Conservation (phyloP, 371 early-diverging fungal species). For the Mortierella sp. region DNA sequence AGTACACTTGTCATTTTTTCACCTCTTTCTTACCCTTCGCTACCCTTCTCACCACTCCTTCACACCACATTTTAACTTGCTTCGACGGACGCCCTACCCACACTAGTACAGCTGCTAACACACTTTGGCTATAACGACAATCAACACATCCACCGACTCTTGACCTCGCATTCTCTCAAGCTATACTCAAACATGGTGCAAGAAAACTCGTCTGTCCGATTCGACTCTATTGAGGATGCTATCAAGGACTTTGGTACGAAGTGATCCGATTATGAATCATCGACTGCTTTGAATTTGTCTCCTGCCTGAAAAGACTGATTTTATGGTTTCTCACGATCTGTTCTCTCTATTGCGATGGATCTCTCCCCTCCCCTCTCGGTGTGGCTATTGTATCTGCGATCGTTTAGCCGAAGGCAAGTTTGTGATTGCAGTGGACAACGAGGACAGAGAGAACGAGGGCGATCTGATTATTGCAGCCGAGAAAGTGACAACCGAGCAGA, state of each 20-base stretch:
- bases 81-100: background rate
- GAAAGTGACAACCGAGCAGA: slow-evolving; percentile 85
- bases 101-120: background rate
- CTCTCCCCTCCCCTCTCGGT: too few species aligned
- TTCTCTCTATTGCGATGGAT: too few species aligned
- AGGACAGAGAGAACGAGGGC: slow-evolving; percentile 98
- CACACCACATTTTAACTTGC: background rate
- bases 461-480: slow-evolving; percentile 96
- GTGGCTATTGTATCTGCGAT: too few species aligned
- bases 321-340: too few species aligned
- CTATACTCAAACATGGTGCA: slow-evolving; percentile 28
- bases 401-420: slow-evolving; percentile 78
- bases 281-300: background rate
- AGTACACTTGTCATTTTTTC: slow-evolving; percentile 3
- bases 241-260: slow-evolving; percentile 77
- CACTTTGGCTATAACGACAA: background rate
- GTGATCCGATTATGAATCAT: background rate
- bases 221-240: slow-evolving; percentile 80
- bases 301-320: too few species aligned
- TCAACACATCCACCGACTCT: background rate
- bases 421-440: slow-evolving; percentile 94
- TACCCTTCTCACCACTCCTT: background rate
- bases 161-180: background rate
- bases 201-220: slow-evolving; percentile 52
- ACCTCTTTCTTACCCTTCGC: background rate